Percentiles rank a stretch among this genome's conserved stretches.
Evolutionary conservation across 176 grass and related monocot genomes (phyloP).

Genomic region (Eremochloa ophiuroides): DNA sequence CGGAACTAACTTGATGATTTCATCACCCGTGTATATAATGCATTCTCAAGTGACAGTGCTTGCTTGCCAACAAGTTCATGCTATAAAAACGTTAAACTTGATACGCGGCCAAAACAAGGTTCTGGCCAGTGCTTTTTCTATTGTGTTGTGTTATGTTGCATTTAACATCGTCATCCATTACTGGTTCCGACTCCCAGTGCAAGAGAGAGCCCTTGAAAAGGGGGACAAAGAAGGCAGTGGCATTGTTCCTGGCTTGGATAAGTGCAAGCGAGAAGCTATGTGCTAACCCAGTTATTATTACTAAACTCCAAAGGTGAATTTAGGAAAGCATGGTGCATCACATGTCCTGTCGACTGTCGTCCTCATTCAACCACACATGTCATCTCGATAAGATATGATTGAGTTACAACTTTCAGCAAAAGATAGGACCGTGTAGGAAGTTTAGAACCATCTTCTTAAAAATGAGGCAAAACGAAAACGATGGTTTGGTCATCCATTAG

Average conservation of each 20-base stretch:
- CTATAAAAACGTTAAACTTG: conserved; percentile 17
- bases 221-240: neutral
- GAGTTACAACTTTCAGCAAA: neutral
- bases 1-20: conserved; percentile 45
- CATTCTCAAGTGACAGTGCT: conserved; percentile 31
- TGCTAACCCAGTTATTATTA: neutral
- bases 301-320: conserved; percentile 27
- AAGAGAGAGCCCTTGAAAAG: neutral
- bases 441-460: neutral
- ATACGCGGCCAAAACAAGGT: conserved; percentile 33
- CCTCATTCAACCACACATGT: conserved; percentile 5
- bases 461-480: neutral
- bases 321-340: conserved; percentile 14
- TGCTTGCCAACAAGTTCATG: conserved; percentile 11
- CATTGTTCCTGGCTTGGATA: conserved; percentile 18
- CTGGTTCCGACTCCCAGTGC: conserved; percentile 3
- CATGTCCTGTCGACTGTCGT: conserved; percentile 13
- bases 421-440: neutral
- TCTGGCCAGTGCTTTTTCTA: neutral
- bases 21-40: conserved; percentile 25
- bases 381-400: conserved; percentile 1
- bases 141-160: neutral
- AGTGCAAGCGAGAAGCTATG: neutral
- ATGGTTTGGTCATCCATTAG: neutral
- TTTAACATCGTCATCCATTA: conserved; percentile 25